Percentiles rank a stretch among this genome's conserved stretches.
Conservation (phyloP, 176 grass and related monocot species). For the Oryza australiensis region DNA sequence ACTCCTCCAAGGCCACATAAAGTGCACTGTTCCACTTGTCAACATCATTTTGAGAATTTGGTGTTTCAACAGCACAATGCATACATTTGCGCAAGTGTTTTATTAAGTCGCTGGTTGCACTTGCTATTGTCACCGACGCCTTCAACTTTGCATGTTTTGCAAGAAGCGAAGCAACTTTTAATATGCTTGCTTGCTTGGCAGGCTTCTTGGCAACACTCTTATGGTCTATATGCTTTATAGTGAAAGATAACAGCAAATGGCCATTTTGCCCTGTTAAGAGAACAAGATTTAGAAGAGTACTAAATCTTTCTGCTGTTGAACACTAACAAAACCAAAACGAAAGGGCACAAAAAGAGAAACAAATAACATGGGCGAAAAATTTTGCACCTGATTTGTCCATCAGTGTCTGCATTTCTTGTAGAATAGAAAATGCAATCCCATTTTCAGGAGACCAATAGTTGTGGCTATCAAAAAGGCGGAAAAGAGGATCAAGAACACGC, state of each 20-base stretch:
- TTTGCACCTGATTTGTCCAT: slow-evolving; percentile 84
- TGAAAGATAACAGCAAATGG: slow-evolving; percentile 81
- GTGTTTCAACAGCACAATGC: slow-evolving; percentile 82
- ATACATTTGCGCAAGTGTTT: slow-evolving; percentile 96
- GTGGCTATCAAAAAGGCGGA: slow-evolving; percentile 76
- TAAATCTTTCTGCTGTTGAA: slow-evolving; percentile 18
- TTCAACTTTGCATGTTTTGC: slow-evolving; percentile 66
- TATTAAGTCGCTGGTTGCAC: slow-evolving; percentile 78
- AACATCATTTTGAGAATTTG: slow-evolving; percentile 51
- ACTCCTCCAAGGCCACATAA: slow-evolving; percentile 80
- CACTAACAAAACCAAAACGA: not conserved
- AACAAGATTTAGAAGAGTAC: slow-evolving; percentile 20
- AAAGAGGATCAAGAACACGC: slow-evolving; percentile 84
- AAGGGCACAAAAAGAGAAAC: slow-evolving; percentile 24
- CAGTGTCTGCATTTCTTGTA: slow-evolving; percentile 79
- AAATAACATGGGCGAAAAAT: slow-evolving; percentile 46
- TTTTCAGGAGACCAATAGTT: slow-evolving; percentile 83
- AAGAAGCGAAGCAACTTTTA: slow-evolving; percentile 87
- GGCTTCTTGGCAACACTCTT: slow-evolving; percentile 78
- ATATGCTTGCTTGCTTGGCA: slow-evolving; percentile 64
- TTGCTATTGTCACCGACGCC: slow-evolving; percentile 70
- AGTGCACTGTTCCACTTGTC: slow-evolving; percentile 61
- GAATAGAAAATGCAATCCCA: slow-evolving; percentile 76
- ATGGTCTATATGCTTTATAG: slow-evolving; percentile 89
- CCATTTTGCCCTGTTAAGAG: slow-evolving; percentile 72